A percentile compares a stretch with the other conserved stretches of the same genome.
phyloP scores from a whole-genome alignment of 2,329 filamentous ascomycete species.

The Pyrenochaeta sp. region DNA sequence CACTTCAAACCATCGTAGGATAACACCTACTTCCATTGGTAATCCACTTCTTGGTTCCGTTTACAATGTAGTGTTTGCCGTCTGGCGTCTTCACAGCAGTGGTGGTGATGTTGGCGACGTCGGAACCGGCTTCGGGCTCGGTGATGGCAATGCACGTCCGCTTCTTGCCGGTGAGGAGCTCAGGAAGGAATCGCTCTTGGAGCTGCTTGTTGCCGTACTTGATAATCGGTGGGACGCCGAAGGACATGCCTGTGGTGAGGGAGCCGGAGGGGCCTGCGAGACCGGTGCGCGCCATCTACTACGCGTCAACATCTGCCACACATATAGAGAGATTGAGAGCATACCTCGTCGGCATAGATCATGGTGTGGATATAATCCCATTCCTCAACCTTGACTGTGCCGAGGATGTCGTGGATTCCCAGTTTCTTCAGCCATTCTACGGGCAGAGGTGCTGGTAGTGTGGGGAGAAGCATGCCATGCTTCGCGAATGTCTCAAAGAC shows the following conservation, averaged over 20 bases:
- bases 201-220: constrained; percentile 70
- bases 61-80: constrained; percentile 73
- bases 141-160: constrained; percentile 80
- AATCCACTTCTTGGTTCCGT: constrained; percentile 79
- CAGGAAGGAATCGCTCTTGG: constrained; percentile 74
- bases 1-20: too few species aligned
- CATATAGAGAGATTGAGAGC: not conserved
- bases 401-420: constrained; percentile 71
- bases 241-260: constrained; percentile 75
- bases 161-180: constrained; percentile 71
- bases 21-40: constrained; percentile 62
- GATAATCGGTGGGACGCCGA: constrained; percentile 74
- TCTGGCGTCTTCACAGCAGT: constrained; percentile 68
- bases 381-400: constrained; percentile 72
- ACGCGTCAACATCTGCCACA: not conserved
- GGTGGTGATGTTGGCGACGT: constrained; percentile 76
- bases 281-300: constrained; percentile 68
- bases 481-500: constrained; percentile 71
- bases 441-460: constrained; percentile 72
- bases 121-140: constrained; percentile 75
- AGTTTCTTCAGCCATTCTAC: constrained; percentile 71
- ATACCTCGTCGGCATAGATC: constrained; percentile 73
- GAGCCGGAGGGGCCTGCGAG: constrained; percentile 68
- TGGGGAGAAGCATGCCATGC: constrained; percentile 74
- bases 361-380: constrained; percentile 75